Conservation (phyloP, 2,329 filamentous ascomycete genomes). For the Trichophyton mentagrophytes region DNA sequence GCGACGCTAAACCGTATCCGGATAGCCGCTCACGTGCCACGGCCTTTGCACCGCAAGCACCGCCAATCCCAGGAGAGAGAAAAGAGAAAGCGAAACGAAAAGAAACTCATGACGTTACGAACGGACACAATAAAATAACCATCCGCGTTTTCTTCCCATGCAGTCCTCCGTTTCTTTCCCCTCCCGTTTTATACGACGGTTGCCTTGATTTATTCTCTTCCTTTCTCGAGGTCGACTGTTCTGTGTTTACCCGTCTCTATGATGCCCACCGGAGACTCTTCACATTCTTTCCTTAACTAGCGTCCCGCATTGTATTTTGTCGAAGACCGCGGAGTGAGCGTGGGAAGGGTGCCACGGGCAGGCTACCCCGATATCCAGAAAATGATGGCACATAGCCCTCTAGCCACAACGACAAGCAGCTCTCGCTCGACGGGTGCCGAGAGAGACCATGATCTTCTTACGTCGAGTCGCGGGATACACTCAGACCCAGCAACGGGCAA, state of each 20-base stretch:
- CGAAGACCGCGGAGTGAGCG: neutral
- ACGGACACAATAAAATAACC: neutral
- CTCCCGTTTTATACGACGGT: neutral
- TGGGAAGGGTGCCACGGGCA: neutral
- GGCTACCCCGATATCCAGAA: neutral
- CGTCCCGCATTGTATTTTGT: neutral
- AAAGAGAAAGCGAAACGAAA: neutral
- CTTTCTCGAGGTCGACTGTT: neutral
- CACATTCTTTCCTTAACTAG: neutral
- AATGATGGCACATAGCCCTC: neutral
- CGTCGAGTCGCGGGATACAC: neutral
- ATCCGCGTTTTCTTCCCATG: neutral
- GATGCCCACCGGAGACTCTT: neutral
- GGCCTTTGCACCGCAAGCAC: neutral
- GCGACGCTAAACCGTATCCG: neutral
- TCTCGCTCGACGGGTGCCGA: neutral
- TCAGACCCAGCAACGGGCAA: neutral
- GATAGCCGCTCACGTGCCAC: neutral
- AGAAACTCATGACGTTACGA: conserved; percentile 4
- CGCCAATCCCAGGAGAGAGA: neutral
- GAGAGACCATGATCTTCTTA: neutral
- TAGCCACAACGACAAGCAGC: neutral
- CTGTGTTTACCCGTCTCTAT: neutral
- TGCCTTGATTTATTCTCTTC: too few relatives aligned
- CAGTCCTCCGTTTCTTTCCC: neutral